Evolutionary conservation across 495 filamentous ascomycete species (phyloP).

Genomic region (Hypomontagnella submonticulosa): DNA sequence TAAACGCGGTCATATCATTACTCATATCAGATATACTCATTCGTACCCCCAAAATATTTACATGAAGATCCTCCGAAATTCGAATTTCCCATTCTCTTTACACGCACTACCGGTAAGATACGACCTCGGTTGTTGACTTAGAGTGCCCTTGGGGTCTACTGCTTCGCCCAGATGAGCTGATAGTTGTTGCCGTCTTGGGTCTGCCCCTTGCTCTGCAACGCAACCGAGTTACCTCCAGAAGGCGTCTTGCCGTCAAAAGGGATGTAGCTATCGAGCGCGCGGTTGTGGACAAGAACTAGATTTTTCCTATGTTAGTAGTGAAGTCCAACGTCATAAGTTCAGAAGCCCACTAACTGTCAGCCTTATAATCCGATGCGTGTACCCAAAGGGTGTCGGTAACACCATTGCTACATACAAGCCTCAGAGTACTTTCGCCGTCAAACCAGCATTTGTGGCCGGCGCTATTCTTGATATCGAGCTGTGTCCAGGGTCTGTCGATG

Average conservation of each 20-base stretch:
- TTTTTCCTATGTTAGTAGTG: not conserved
- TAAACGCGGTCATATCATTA: too few relatives aligned
- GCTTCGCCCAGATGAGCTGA: conserved; percentile 20
- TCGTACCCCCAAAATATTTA: too few relatives aligned
- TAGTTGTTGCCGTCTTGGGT: conserved; percentile 21
- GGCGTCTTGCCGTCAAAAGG: conserved; percentile 7
- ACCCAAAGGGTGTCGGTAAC: conserved; percentile 12
- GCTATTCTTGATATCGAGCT: conserved; percentile 15
- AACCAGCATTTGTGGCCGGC: conserved; percentile 6
- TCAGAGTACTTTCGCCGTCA: conserved; percentile 2
- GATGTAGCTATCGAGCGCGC: conserved; percentile 13
- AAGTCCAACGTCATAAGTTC: not conserved
- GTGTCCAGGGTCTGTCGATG: conserved; percentile 12
- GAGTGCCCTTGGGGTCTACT: not conserved
- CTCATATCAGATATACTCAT: too few relatives aligned
- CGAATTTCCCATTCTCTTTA: not conserved
- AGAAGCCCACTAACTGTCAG: conserved; percentile 4
- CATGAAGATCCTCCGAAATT: too few relatives aligned
- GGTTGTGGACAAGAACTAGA: conserved; percentile 17
- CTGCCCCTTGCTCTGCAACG: conserved; percentile 6
- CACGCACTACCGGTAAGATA: not conserved
- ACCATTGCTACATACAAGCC: conserved; percentile 5
- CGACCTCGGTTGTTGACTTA: not conserved
- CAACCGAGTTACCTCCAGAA: conserved; percentile 12
- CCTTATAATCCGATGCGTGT: conserved; percentile 9